Base-by-base conservation (phyloP, 805 yeast species). In the Metschnikowia lochheadii region DNA sequence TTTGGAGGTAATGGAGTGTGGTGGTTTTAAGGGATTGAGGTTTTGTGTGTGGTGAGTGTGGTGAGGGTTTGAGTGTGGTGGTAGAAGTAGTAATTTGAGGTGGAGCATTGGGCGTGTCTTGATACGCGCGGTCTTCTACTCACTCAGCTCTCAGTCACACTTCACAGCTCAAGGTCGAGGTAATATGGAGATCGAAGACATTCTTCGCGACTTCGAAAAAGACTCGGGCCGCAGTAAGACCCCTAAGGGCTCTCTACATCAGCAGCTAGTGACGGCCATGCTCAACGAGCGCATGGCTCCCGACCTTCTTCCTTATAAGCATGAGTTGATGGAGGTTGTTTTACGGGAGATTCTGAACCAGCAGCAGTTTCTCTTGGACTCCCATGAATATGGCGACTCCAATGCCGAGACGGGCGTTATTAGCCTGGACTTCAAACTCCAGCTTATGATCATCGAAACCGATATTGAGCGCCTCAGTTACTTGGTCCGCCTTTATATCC, bases 401-500 rank as follows among this genome's bases (percentile, higher is more conserved):
- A 83, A 83, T 50, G 61, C 60, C 7, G 61, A 56, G 40, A 45
- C 58, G 3, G 62, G 62, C 15, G 53, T 58, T 14, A 48, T 58
- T 35, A 46, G 52, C 40, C 75, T 70, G 47, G 88, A 85, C 54
- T 83, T 84, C 66, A 91, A 91, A 62, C 68, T 92, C 51, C 85
- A 87, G 51, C 72, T 91, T 42, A 81, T 94, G 72, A 80, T 95
- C 21, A 84, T 92, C 58, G 99, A 94, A 63, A 85, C 95, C 13
- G 98, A 94, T 58, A 77, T 94, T 21, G 98, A 94, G 60, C 72
- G 99, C 50, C 80, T 89, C 31, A 89, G 85, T 59, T 94, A 85
- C 63, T 67, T 92, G 34, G 74, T 91, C n/a, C 70, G 97, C 46
- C 78, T 89, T 13, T 92, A 89, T 64, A 72, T 91, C 33, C 77